Conservation (phyloP, 1,284 basidiomycete genomes). For the Anthracocystis walkeri region DNA sequence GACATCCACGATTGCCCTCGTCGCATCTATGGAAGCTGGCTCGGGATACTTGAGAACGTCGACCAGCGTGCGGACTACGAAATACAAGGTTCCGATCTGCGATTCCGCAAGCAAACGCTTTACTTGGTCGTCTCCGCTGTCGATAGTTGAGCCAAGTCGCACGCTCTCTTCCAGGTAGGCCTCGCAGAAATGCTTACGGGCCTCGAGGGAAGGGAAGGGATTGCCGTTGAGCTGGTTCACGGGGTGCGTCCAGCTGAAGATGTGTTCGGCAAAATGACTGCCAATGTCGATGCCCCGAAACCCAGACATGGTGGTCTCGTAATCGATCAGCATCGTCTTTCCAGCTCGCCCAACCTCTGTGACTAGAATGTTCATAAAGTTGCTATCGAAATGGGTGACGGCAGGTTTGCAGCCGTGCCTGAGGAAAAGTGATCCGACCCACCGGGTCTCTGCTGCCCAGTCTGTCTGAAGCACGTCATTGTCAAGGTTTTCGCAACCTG, state of each 20-base stretch:
- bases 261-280: neutral
- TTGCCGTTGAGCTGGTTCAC: neutral
- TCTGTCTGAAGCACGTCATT: neutral
- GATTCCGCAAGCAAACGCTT: neutral
- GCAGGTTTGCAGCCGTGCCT: neutral
- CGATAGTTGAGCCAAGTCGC: neutral
- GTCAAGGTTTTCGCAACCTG: neutral
- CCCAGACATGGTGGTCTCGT: neutral
- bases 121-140: neutral
- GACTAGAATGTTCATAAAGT: neutral
- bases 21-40: neutral
- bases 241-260: neutral
- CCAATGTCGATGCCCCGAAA: neutral
- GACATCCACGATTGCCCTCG: neutral
- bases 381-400: neutral
- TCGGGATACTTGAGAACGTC: neutral
- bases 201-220: neutral
- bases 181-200: neutral
- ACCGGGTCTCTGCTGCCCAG: neutral
- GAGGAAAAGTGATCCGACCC: neutral
- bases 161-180: neutral
- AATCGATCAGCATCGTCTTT: neutral
- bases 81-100: neutral
- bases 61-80: neutral
- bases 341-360: neutral